Base-by-base conservation (phyloP, 192 early-diverging fungal genomes). In the Rhizophagus clarus region DNA sequence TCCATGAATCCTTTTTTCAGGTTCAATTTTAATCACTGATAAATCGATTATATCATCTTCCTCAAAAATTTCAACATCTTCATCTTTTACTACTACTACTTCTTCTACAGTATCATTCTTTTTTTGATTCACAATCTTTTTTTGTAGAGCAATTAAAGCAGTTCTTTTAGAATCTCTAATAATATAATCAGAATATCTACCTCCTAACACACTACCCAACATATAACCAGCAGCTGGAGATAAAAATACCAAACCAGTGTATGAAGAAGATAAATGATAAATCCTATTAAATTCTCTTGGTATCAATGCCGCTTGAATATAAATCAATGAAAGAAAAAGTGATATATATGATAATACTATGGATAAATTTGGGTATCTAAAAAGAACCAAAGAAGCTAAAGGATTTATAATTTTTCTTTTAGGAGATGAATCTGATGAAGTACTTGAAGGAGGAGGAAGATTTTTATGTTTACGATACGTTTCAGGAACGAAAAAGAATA, bases 401-500 rank as follows among this genome's bases (percentile, higher is more conserved):
- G 75, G 75, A 26, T 64, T 76, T 17, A 76, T 56, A 56, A 56
- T 22, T 56, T 56, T 64, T 9, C 31, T 56, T 15, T 64, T 76
- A 24, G 74, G 40, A 45, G 20, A 15, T 8, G 20, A 22, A 22
- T 37, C 4, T 15, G 72, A 56, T 22, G 20, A 22, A 28, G 4
- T 10, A 12, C n/a, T 7, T 22, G 24, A 51, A 29, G 31, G 12
- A n/a, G 73, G 5, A 10, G 31, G 0, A 31, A 22, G 24, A 26
- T n/a, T 28, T 24, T 28, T 31, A 9, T 11, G 24, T 42, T 66
- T 26, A 64, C 61, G 75, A 42, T 42, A 76, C 2, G 75, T 76
- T 64, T 76, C 75, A 28, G 75, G 61, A 37, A 76, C n/a, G 11
- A 56, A 40, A 42, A 79, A 37, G 29, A 60, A 79, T 14, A 79